Evolutionary conservation across 805 yeast species (phyloP).

Genomic region (Kluyveromyces aestuarii): DNA sequence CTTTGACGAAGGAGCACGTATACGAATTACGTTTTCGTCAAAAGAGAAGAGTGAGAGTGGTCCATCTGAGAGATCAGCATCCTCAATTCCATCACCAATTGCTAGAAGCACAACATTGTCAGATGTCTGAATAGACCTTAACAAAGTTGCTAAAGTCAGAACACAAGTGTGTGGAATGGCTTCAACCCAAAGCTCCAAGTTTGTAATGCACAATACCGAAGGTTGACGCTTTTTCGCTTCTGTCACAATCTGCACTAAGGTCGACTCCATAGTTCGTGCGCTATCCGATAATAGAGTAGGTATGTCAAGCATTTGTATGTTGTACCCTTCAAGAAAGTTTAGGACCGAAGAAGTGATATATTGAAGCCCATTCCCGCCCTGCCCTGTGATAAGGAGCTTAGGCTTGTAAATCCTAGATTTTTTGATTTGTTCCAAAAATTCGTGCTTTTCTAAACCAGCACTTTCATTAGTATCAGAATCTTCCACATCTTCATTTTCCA

Average conservation of each 20-base stretch:
- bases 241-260: slow-evolving; percentile 70
- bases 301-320: slow-evolving; percentile 78
- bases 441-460: slow-evolving; percentile 62
- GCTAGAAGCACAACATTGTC: slow-evolving; percentile 74
- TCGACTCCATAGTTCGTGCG: slow-evolving; percentile 72
- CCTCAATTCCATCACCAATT: slow-evolving; percentile 46
- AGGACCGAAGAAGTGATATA: slow-evolving; percentile 76
- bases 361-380: slow-evolving; percentile 76
- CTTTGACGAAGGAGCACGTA: slow-evolving; percentile 37
- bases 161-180: slow-evolving; percentile 62
- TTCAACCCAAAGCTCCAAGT: slow-evolving; percentile 64
- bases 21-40: slow-evolving; percentile 38
- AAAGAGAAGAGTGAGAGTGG: slow-evolving; percentile 13
- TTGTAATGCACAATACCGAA: slow-evolving; percentile 74
- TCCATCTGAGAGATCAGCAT: slow-evolving; percentile 36
- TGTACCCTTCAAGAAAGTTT: slow-evolving; percentile 79
- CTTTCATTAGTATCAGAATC: slow-evolving; percentile 22
- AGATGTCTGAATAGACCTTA: slow-evolving; percentile 57
- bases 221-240: slow-evolving; percentile 91
- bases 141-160: slow-evolving; percentile 60
- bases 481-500: slow-evolving; percentile 26
- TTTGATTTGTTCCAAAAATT: slow-evolving; percentile 41
- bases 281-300: slow-evolving; percentile 71
- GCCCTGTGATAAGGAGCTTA: slow-evolving; percentile 63
- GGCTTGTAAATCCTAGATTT: slow-evolving; percentile 73